These are phyloP conservation scores for Nematodospora valgi DNA, from an alignment of 805 yeast genomes.

Conservation along the genomic window DNA sequence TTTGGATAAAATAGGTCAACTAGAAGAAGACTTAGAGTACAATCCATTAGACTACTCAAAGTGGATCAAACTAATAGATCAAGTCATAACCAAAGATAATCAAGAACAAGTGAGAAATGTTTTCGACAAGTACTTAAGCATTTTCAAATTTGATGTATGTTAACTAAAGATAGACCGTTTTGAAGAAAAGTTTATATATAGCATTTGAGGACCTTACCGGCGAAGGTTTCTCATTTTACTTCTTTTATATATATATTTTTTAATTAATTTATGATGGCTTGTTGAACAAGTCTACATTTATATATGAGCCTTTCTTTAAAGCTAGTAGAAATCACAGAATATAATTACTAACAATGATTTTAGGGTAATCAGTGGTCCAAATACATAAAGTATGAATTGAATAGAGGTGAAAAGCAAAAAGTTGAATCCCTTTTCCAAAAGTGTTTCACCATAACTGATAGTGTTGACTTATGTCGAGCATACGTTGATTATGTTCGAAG, in stretches of 20 bases:
- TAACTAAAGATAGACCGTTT: background rate
- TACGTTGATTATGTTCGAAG: constrained; percentile 78
- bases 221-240: constrained; percentile 1
- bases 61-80: constrained; percentile 57
- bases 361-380: constrained; percentile 60
- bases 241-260: constrained; percentile 1
- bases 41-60: constrained; percentile 52
- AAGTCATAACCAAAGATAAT: constrained; percentile 48
- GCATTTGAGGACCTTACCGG: too few relatives aligned
- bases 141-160: constrained; percentile 61
- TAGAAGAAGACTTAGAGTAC: constrained; percentile 51
- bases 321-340: too few relatives aligned
- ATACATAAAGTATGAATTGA: constrained; percentile 63
- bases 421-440: constrained; percentile 67
- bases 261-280: too few relatives aligned
- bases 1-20: constrained; percentile 54
- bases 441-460: constrained; percentile 58
- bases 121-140: constrained; percentile 57
- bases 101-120: constrained; percentile 55
- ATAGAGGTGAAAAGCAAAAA: constrained; percentile 58
- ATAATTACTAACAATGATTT: constrained; percentile 18
- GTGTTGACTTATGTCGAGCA: constrained; percentile 69
- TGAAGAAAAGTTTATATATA: too few relatives aligned
- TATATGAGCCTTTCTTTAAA: too few relatives aligned
- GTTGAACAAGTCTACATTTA: too few relatives aligned